phyloP scores from a whole-genome alignment of 805 yeast species.

The Pichia ethanolica region DNA sequence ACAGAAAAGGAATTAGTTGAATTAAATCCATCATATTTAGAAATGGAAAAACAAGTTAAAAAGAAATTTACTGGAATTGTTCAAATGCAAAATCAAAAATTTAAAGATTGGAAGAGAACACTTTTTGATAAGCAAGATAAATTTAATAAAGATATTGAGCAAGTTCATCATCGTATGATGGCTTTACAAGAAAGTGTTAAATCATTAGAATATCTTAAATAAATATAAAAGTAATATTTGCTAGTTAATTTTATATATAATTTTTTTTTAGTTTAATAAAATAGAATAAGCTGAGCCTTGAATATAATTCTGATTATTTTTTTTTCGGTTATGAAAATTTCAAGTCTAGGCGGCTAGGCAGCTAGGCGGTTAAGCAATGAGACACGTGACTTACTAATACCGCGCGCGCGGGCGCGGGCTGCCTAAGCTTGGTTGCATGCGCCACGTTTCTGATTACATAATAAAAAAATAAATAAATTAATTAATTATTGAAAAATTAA shows the following conservation, averaged over 20 bases:
- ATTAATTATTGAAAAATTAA: too few species aligned
- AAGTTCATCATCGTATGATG: constrained; percentile 30
- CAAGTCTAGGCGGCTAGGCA: too few species aligned
- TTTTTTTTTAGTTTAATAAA: too few species aligned
- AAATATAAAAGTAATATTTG: neutral
- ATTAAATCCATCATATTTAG: constrained; percentile 40
- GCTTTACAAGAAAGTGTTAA: constrained; percentile 29
- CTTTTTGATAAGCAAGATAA: constrained; percentile 47
- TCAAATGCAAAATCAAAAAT: constrained; percentile 44
- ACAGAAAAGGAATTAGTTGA: constrained; percentile 35
- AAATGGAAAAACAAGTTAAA: constrained; percentile 37
- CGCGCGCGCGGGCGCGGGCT: too few species aligned
- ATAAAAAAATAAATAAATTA: too few species aligned
- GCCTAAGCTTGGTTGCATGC: too few species aligned
- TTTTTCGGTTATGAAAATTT: too few species aligned
- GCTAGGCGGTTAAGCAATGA: too few species aligned
- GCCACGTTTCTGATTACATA: too few species aligned
- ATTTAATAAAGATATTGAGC: constrained; percentile 48
- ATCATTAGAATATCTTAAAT: constrained; percentile 5
- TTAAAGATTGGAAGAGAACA: constrained; percentile 55
- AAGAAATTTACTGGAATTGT: constrained; percentile 37
- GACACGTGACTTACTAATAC: too few species aligned
- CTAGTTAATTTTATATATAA: neutral
- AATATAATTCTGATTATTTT: too few species aligned
- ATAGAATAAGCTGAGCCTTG: too few species aligned